phyloP scores from a whole-genome alignment of 208 protist genomes.

The Leishmania major region DNA sequence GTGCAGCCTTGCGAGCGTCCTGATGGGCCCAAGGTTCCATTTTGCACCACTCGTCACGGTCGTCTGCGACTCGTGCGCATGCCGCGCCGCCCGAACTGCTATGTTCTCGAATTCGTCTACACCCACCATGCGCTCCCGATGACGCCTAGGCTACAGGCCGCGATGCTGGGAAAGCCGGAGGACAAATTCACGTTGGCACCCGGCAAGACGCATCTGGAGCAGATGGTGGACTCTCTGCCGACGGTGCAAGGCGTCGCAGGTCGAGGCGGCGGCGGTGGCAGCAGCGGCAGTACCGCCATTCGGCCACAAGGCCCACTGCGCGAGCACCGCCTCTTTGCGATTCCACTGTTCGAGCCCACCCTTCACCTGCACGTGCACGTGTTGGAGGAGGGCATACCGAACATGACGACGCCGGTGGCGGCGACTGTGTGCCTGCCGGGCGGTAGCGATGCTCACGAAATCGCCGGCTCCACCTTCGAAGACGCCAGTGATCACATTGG shows the following conservation, averaged over 20 bases:
- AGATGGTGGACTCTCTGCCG: constrained; percentile 54
- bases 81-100: constrained; percentile 38
- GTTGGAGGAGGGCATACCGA: constrained; percentile 55
- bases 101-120: constrained; percentile 76
- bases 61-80: constrained; percentile 48
- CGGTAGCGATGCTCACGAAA: background rate
- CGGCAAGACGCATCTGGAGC: constrained; percentile 33
- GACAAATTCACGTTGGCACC: constrained; percentile 13
- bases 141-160: constrained; percentile 34
- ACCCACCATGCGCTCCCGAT: constrained; percentile 51
- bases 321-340: constrained; percentile 73
- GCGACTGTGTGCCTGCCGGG: constrained; percentile 7
- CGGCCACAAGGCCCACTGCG: constrained; percentile 21
- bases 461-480: background rate
- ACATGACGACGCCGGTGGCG: constrained; percentile 29
- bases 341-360: constrained; percentile 69
- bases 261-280: constrained; percentile 22
- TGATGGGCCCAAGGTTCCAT: background rate
- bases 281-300: constrained; percentile 7
- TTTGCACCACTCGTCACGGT: constrained; percentile 37
- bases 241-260: constrained; percentile 34
- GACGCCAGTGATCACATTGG: background rate
- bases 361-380: constrained; percentile 62
- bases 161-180: constrained; percentile 30
- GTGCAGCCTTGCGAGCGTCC: constrained; percentile 4